Evolutionary conservation across 2,329 filamentous ascomycete species (phyloP), one percentile per base, ranked within the genome.

Genomic region (Beauveria sp.): DNA sequence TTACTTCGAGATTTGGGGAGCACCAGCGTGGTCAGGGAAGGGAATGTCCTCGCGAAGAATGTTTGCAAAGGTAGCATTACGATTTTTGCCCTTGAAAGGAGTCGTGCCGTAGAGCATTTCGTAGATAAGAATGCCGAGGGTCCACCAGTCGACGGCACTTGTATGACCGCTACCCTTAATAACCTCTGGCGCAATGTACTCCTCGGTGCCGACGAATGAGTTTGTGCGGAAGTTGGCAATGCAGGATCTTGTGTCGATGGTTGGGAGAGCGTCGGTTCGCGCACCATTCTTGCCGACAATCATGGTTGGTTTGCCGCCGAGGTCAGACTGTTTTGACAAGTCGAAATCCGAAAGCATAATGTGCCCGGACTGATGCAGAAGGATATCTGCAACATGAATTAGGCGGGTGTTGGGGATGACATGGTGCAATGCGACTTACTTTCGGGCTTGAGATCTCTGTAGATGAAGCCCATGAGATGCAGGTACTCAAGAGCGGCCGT

Each of bases 271-370:
- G 64, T 88, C 91, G 8, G 90, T 89, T 60, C 91, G 93, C 45
- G 91, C 88, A 59, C 93, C 93, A 68, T 90, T 93, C 73, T 91
- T 92, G 67, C 90, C 91, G 64, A 97, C 83, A 70, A 99, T 97
- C 93, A 99, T 98, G 26, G 93, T 97, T 54, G 95, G 95, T 71
- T 93, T 93, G 77, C 95, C 95, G 71, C 93, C 95, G 18, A 91
- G 88, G 67, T 96, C 95, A 7, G 95, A 99, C 76, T 99, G 95
- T 76, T 99, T 99, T 10, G 93, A 97, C 65, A 99, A 78, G 76
- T 99, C 95, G 76, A 99, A 99, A 78, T 99, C 95, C 64, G 95
- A 98, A 73, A 99, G 84, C 95, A 99, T 99, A 69, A 99, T 99
- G 75, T 99, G 95, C 18, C 95, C 95, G n/a, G 95, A 98, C 75